These are phyloP conservation scores for Domatiomyces catenatus DNA, from an alignment of 2,329 filamentous ascomycete genomes.

Conservation along the genomic window DNA sequence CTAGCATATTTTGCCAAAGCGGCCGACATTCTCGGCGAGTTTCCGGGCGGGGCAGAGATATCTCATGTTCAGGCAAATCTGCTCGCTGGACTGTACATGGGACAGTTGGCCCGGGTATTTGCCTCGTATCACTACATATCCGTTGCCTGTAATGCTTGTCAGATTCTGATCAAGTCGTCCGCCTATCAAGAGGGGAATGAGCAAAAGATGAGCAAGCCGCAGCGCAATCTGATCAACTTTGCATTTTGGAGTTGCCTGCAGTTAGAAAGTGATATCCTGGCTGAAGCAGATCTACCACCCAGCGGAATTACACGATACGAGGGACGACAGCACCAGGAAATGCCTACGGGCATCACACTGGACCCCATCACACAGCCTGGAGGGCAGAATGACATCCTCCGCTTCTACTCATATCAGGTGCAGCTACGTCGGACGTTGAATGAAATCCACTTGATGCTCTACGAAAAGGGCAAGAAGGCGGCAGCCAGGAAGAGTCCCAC, in stretches of 20 bases:
- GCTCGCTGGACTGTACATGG: constrained; percentile 74
- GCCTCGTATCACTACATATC: constrained; percentile 65
- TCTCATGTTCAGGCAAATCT: constrained; percentile 74
- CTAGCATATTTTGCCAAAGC: constrained; percentile 80
- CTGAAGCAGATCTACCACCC: constrained; percentile 56
- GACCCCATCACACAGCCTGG: constrained; percentile 7
- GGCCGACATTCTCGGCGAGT: constrained; percentile 69
- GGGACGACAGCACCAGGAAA: constrained; percentile 22
- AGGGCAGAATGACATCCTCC: constrained; percentile 7
- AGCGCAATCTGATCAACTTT: constrained; percentile 45
- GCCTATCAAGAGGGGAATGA: constrained; percentile 5
- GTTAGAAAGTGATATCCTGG: constrained; percentile 84
- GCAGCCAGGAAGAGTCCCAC: constrained; percentile 16
- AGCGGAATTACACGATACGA: constrained; percentile 46
- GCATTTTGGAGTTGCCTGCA: constrained; percentile 91
- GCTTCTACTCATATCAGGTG: constrained; percentile 47
- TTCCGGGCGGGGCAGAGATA: constrained; percentile 62
- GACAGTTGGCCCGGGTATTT: constrained; percentile 70
- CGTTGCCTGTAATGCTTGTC: constrained; percentile 43
- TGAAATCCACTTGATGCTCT: constrained; percentile 19
- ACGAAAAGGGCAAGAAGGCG: constrained; percentile 35
- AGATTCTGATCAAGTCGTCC: constrained; percentile 57
- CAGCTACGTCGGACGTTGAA: constrained; percentile 34
- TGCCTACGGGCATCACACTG: constrained; percentile 8
- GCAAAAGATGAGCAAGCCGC: constrained; percentile 5